A percentile compares a stretch with the other conserved stretches of the same genome.
These are phyloP conservation scores for Bryum argenteum DNA, from an alignment of 225 moss, liverwort and hornwort genomes.

Conservation along the genomic window DNA sequence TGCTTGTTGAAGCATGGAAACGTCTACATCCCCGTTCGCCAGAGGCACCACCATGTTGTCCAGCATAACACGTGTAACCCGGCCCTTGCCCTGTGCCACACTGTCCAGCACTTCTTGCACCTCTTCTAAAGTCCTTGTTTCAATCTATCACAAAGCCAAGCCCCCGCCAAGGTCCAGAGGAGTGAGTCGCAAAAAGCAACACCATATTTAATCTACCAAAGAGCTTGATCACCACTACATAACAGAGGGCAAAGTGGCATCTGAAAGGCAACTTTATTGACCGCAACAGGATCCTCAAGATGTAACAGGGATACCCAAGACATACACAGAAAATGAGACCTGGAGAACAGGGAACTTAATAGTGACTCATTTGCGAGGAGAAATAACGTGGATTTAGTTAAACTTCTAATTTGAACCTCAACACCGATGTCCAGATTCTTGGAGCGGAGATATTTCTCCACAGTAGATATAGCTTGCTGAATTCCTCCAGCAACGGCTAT, in stretches of 20 bases:
- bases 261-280: not conserved
- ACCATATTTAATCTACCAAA: not conserved
- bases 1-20: conserved; percentile 80
- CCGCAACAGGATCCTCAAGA: not conserved
- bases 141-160: conserved; percentile 55
- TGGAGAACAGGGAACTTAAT: conserved; percentile 12
- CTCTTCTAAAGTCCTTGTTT: conserved; percentile 88
- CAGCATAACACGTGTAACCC: conserved; percentile 86
- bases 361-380: not conserved
- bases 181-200: conserved; percentile 13
- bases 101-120: conserved; percentile 80
- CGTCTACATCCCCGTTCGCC: conserved; percentile 67
- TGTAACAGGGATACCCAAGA: conserved; percentile 14
- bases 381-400: conserved; percentile 15
- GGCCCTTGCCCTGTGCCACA: conserved; percentile 63
- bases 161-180: conserved; percentile 9
- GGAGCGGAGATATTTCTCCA: conserved; percentile 68
- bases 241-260: not conserved
- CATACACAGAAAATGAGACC: conserved; percentile 11
- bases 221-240: conserved; percentile 10
- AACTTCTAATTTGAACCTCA: conserved; percentile 55
- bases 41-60: conserved; percentile 91
- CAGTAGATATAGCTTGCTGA: conserved; percentile 76
- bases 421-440: conserved; percentile 77
- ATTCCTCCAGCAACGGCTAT: conserved; percentile 92